Evolutionary conservation across 768 basidiomycete species (phyloP), one percentile per base, ranked within the genome.

Genomic region (Termitomyces sp.): DNA sequence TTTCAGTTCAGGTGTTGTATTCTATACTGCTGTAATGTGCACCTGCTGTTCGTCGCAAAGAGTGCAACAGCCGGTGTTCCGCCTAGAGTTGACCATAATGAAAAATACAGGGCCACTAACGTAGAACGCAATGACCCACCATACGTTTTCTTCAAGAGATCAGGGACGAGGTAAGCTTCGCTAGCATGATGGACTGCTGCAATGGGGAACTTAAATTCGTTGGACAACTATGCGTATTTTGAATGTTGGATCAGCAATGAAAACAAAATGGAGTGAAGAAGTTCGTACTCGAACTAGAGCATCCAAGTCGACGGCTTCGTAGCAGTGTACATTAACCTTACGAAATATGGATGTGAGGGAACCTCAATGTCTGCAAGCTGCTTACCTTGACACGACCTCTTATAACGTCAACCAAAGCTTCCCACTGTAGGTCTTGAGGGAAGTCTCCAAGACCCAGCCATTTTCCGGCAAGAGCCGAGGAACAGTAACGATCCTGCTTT

Each of bases 151-250:
- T 88, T 90, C 59, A 96, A 73, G 5, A 89, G 68, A 44, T 87
- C 85, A 1, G 92, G 89, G 21, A 94, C 87, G 11, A 94, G 81
- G 65, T 89, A 95, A 0, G 91, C 86, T 63, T 94, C 90, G 57
- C 84, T 84, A 2, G 92, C 91, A 59, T 87, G 84, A 63, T 92
- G 91, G 67, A 92, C 83, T 2, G 86, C 85, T 4, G 89, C 84
- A 54, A 92, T 79, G 6, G 84, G 82, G 68, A 91, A 91, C 63
- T 86, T 79, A 79, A 92, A 95, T 67, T 95, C 91, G 64, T 94
- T 90, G 32, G 90, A 83, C 35, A 92, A 77, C 82, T 90, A 71
- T 50, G 21, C 12, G 47, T 9, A 8, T 16, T 21, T n/a, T 16
- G 21, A 10, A 34, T 19, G 32, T 23, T 16, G 17, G 7, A 51